Base-by-base conservation (phyloP, 495 filamentous ascomycete genomes). In the Talaromyces borbonicus region DNA sequence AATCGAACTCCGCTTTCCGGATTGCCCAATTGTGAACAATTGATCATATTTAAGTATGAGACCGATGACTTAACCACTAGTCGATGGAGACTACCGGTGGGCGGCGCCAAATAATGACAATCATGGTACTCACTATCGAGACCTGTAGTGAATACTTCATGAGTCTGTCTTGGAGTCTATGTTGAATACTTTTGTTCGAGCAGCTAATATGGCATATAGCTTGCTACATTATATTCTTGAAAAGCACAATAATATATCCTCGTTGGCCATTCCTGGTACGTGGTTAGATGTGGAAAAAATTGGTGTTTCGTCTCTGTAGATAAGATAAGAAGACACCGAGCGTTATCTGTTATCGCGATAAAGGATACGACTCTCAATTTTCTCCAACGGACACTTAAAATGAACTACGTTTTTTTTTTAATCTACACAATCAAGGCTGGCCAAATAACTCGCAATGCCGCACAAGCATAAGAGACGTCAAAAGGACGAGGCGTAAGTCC, bases 381-480 rank as follows among this genome's bases (percentile, higher is more conserved):
- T 38, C 35, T 20, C 35, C 9, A 16, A 1, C 18, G 5, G 35
- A 38, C 35, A 38, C n/a, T n/a, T n/a, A n/a, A n/a, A n/a, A n/a
- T n/a, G 15, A 14, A 20, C 16, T 14, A 18, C 12, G n/a, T 39
- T 19, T 39, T 18, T 20, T 22, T 18, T 16, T 6, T 30, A 22
- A 24, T 12, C 49, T 24, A n/a, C 27, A 46, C 27, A 38, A 16
- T 18, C 15, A 22, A 49, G 24, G n/a, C 26, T 14, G 16, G 31
- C 43, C 49, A 35, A 46, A 45, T 48, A 52, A 43, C 14, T 46
- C 61, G 72, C 33, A 45, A 92, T 92, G 86, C 86, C 86, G 67
- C 85, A 90, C 71, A 92, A 90, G 62, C 85, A 92, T 59, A 87
- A 83, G 58, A 39, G 73, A 70, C 56, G 77, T 59, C 57, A 77